Conservation (phyloP, 1,284 basidiomycete species). For the Rhodotorula mucilaginosa region DNA sequence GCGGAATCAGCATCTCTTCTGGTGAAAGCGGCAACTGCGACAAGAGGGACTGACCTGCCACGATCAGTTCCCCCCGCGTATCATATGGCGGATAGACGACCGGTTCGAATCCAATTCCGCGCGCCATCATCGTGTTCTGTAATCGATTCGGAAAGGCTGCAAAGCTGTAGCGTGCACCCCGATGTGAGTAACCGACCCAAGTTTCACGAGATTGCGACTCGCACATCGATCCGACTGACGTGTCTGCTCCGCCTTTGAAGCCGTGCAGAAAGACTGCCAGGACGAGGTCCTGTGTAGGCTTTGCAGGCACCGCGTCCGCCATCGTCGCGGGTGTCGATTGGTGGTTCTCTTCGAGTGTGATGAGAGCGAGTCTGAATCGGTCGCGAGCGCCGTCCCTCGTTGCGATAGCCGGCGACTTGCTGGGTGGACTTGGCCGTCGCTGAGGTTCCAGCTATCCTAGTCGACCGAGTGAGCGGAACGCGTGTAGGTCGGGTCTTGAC, state of each 20-base stretch:
- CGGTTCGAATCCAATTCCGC: conserved; percentile 18
- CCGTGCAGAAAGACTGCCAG: conserved; percentile 35
- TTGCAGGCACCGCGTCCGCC: background rate
- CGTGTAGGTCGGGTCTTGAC: too few species aligned
- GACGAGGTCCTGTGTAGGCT: conserved; percentile 15
- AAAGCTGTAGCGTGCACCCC: conserved; percentile 19
- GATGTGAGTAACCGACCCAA: background rate
- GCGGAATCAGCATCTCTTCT: background rate
- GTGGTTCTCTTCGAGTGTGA: background rate
- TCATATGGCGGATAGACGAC: conserved; percentile 39
- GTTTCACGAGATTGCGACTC: background rate
- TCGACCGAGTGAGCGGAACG: too few species aligned
- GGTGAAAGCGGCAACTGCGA: too few species aligned
- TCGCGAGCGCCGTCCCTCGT: too few species aligned
- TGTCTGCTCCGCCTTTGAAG: conserved; percentile 39
- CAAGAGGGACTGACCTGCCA: conserved; percentile 18
- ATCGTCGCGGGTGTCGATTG: too few species aligned
- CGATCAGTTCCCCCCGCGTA: conserved; percentile 31
- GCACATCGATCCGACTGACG: conserved; percentile 1
- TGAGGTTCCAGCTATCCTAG: too few species aligned
- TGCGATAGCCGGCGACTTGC: too few species aligned
- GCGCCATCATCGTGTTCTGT: conserved; percentile 15
- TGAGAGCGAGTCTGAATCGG: background rate
- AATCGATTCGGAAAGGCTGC: conserved; percentile 33
- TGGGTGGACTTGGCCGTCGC: too few species aligned